phyloP scores from a whole-genome alignment of 352 stramenopile species.

The Pythium brassicae region DNA sequence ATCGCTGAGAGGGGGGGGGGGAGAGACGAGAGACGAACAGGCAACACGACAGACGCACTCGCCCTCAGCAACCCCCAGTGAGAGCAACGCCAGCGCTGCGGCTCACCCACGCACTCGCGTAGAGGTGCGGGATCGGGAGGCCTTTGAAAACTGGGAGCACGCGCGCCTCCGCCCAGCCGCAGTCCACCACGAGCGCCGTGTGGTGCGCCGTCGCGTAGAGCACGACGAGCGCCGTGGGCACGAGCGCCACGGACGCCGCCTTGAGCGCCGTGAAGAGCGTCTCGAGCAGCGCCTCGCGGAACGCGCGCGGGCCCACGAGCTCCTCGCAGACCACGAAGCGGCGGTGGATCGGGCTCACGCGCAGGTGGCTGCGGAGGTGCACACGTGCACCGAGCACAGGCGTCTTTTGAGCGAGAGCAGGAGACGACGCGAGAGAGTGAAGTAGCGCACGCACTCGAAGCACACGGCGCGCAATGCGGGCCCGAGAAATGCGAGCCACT shows the following conservation, averaged over 20 bases:
- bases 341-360: constrained; percentile 68
- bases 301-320: constrained; percentile 48
- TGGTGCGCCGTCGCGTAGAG: constrained; percentile 73
- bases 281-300: constrained; percentile 59
- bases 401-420: not conserved
- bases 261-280: constrained; percentile 66
- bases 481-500: constrained; percentile 53
- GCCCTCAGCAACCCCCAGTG: not conserved
- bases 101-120: constrained; percentile 39
- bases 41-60: not conserved
- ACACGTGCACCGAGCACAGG: not conserved
- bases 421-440: not conserved
- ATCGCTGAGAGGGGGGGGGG: constrained; percentile 24
- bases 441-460: constrained; percentile 54
- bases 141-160: constrained; percentile 80
- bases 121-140: constrained; percentile 68
- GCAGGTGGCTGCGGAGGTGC: constrained; percentile 38
- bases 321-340: constrained; percentile 81
- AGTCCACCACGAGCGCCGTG: constrained; percentile 77
- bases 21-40: not conserved
- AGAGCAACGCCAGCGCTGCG: not conserved
- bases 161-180: constrained; percentile 66
- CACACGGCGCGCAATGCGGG: constrained; percentile 54
- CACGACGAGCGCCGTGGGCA: constrained; percentile 57
- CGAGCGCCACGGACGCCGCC: constrained; percentile 56